phyloP scores from a whole-genome alignment of 1,139 yeast genomes.

The Taphrina populina region DNA sequence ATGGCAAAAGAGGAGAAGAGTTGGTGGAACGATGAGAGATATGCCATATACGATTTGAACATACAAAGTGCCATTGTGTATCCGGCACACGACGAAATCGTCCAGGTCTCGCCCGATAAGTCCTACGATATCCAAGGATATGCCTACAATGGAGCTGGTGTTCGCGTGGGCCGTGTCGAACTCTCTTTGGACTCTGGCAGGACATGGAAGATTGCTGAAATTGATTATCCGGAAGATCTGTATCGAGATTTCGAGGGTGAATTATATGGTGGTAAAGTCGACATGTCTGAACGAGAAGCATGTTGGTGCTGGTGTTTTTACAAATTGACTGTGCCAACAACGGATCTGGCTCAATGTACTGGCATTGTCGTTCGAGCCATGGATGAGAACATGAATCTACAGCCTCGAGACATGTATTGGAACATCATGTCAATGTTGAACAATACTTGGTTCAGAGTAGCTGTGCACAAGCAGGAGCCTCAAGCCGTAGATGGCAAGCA shows the following conservation, averaged over 20 bases:
- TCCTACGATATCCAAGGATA: slow-evolving; percentile 43
- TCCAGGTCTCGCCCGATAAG: slow-evolving; percentile 35
- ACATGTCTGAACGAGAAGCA: slow-evolving; percentile 43
- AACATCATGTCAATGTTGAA: slow-evolving; percentile 47
- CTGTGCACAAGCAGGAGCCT: slow-evolving; percentile 40
- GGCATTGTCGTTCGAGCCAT: slow-evolving; percentile 46
- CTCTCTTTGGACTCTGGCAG: slow-evolving; percentile 45
- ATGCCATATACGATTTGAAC: slow-evolving; percentile 45
- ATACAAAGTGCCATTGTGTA: slow-evolving; percentile 44
- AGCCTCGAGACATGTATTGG: slow-evolving; percentile 48
- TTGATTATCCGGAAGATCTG: slow-evolving; percentile 45
- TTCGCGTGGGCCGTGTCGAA: slow-evolving; percentile 45
- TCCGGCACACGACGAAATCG: slow-evolving; percentile 43
- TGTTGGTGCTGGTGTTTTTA: slow-evolving; percentile 47
- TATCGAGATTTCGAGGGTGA: slow-evolving; percentile 43
- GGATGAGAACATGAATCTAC: slow-evolving; percentile 46
- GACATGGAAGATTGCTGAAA: slow-evolving; percentile 43
- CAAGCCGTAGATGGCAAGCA: slow-evolving; percentile 7
- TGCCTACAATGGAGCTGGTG: slow-evolving; percentile 47
- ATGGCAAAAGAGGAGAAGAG: slow-evolving; percentile 43
- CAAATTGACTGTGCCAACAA: slow-evolving; percentile 41
- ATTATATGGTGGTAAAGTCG: slow-evolving; percentile 45
- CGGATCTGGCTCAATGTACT: slow-evolving; percentile 40
- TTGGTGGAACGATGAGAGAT: slow-evolving; percentile 46
- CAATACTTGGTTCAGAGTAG: slow-evolving; percentile 48